A percentile compares a stretch with the other conserved stretches of the same genome.
phyloP scores from a whole-genome alignment of 108 stramenopile species.

The Nannochloropsis salina region DNA sequence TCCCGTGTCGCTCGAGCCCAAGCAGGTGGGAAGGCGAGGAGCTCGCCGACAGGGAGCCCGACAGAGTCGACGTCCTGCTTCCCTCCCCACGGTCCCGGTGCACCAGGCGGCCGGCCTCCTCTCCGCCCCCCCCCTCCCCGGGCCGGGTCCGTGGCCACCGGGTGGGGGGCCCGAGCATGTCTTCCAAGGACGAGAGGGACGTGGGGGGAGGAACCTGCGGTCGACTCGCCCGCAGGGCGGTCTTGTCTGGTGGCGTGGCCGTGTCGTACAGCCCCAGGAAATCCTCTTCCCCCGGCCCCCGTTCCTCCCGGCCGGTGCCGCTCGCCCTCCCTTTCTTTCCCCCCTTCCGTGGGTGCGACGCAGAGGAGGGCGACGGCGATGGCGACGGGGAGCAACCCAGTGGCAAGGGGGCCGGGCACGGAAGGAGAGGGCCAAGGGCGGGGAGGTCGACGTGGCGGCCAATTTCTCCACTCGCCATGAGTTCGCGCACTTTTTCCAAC shows the following conservation, averaged over 20 bases:
- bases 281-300: conserved; percentile 1
- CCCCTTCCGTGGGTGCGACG: not conserved
- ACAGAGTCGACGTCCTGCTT: not conserved
- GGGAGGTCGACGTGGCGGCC: not conserved
- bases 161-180: no score
- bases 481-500: not conserved
- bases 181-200: no score
- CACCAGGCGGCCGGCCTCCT: not conserved
- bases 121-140: not conserved
- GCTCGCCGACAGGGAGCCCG: not conserved
- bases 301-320: not conserved
- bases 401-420: not conserved
- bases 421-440: not conserved
- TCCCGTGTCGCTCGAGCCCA: not conserved
- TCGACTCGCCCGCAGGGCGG: no score
- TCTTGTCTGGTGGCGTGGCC: no score
- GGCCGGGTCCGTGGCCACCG: no score
- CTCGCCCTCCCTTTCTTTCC: not conserved
- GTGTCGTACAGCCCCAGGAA: not conserved
- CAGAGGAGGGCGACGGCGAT: not conserved
- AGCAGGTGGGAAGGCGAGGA: not conserved
- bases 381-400: not conserved
- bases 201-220: no score
- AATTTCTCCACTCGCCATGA: not conserved
- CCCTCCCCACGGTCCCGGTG: no score